Evolutionary conservation across 2,329 filamentous ascomycete species (phyloP).

Genomic region (Fusarium sp.): DNA sequence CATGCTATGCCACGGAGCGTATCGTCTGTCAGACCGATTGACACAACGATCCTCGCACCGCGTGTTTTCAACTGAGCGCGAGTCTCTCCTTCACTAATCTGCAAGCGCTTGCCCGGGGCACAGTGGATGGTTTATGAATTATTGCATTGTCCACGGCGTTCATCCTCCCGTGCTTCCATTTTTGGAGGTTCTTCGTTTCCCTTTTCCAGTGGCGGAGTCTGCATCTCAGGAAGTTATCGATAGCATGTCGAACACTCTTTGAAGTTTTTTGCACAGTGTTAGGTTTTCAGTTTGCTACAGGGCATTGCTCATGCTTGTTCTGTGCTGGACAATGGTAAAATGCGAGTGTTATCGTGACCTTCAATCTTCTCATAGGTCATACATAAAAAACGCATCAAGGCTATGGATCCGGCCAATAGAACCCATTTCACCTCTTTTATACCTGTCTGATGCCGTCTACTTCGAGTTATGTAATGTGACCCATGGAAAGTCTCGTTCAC

Average conservation of each 20-base stretch:
- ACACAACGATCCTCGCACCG: conserved; percentile 53
- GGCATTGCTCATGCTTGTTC: neutral
- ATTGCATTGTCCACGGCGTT: conserved; percentile 11
- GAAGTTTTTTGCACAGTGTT: neutral
- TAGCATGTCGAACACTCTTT: neutral
- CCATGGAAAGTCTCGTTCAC: too few relatives aligned
- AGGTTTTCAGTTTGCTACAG: neutral
- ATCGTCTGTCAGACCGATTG: conserved; percentile 63
- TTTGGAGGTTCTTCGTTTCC: neutral
- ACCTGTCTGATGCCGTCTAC: too few relatives aligned
- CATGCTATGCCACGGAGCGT: conserved; percentile 81
- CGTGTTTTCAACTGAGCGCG: conserved; percentile 47
- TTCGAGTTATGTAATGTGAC: too few relatives aligned
- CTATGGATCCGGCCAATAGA: too few relatives aligned
- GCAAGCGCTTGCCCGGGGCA: neutral
- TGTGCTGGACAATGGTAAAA: neutral
- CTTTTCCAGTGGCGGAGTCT: neutral
- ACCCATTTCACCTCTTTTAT: too few relatives aligned
- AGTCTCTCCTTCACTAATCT: conserved; percentile 50
- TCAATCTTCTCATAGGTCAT: too few relatives aligned
- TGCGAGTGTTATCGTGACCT: too few relatives aligned
- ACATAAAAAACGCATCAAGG: too few relatives aligned
- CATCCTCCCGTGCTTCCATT: neutral
- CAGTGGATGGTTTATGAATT: neutral
- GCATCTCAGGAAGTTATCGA: neutral